Conservation (phyloP, 495 filamentous ascomycete genomes). For the Penicillium roqueforti region DNA sequence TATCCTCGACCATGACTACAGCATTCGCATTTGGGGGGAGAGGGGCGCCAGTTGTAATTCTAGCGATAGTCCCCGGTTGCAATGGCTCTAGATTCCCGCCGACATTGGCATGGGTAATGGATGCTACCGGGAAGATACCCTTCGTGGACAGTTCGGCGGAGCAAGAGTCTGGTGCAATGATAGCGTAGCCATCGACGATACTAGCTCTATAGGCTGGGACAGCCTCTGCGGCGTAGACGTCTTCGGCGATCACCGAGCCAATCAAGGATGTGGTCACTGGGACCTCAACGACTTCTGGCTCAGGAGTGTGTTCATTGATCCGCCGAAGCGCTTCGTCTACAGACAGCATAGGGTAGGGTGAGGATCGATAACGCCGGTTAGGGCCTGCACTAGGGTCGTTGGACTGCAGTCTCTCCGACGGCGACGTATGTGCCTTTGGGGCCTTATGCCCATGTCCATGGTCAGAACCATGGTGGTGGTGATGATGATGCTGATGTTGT, state of each 20-base stretch:
- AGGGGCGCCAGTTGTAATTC: slow-evolving; percentile 93
- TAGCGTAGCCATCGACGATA: slow-evolving; percentile 95
- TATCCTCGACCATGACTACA: slow-evolving; percentile 98
- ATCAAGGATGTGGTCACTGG: slow-evolving; percentile 61
- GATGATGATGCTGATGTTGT: slow-evolving; percentile 51
- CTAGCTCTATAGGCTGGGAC: slow-evolving; percentile 93
- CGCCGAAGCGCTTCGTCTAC: slow-evolving; percentile 75
- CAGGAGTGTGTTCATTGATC: slow-evolving; percentile 66
- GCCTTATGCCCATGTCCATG: slow-evolving; percentile 62
- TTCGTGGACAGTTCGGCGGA: slow-evolving; percentile 56
- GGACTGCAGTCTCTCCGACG: slow-evolving; percentile 57
- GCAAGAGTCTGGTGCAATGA: slow-evolving; percentile 47
- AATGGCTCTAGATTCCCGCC: slow-evolving; percentile 56
- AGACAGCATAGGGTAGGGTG: slow-evolving; percentile 88
- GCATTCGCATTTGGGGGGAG: slow-evolving; percentile 83
- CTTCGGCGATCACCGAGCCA: slow-evolving; percentile 75
- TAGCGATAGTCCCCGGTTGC: slow-evolving; percentile 68
- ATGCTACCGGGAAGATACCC: slow-evolving; percentile 80
- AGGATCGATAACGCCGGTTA: slow-evolving; percentile 69
- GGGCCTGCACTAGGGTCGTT: slow-evolving; percentile 82
- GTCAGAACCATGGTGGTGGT: slow-evolving; percentile 49
- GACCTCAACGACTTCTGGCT: slow-evolving; percentile 48
- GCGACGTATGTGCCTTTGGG: slow-evolving; percentile 67
- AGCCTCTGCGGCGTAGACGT: slow-evolving; percentile 71
- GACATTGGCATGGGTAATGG: slow-evolving; percentile 77